A percentile compares a stretch with the other conserved stretches of the same genome.
Evolutionary conservation across 148 eudicot genomes (phyloP).

Genomic region (Silene latifolia): DNA sequence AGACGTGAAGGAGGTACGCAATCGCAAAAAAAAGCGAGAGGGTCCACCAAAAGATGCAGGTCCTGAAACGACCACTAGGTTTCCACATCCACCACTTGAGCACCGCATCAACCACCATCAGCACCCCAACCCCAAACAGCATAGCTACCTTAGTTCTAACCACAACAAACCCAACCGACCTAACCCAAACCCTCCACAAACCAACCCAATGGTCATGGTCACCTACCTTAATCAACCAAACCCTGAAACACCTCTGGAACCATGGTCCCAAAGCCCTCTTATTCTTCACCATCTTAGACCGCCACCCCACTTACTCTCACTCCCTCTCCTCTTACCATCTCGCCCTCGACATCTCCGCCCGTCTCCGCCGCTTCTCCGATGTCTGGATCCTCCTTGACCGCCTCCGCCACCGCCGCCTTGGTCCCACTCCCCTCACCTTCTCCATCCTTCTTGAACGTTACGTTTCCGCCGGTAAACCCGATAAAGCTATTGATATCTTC

Average conservation of each 20-base stretch:
- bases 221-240: slow-evolving; percentile 43
- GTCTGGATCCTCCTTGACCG: slow-evolving; percentile 46
- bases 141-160: slow-evolving; percentile 49
- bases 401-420: slow-evolving; percentile 47
- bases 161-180: slow-evolving; percentile 30
- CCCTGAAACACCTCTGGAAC: slow-evolving; percentile 78
- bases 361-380: slow-evolving; percentile 49
- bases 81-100: slow-evolving; percentile 15
- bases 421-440: slow-evolving; percentile 70
- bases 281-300: slow-evolving; percentile 60
- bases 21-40: no score
- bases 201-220: slow-evolving; percentile 34
- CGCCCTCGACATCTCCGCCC: slow-evolving; percentile 71
- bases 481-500: slow-evolving; percentile 67
- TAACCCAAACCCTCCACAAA: slow-evolving; percentile 37
- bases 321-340: slow-evolving; percentile 56
- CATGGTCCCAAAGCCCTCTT: slow-evolving; percentile 91
- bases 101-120: neutral
- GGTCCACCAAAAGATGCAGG: slow-evolving; percentile 10
- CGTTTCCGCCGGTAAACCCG: slow-evolving; percentile 69
- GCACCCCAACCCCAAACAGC: slow-evolving; percentile 11
- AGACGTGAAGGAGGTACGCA: no score
- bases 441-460: slow-evolving; percentile 72
- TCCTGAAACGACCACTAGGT: slow-evolving; percentile 2
- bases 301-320: slow-evolving; percentile 52